Base-by-base conservation (phyloP, 495 filamentous ascomycete species). In the Neohortaea acidophila region DNA sequence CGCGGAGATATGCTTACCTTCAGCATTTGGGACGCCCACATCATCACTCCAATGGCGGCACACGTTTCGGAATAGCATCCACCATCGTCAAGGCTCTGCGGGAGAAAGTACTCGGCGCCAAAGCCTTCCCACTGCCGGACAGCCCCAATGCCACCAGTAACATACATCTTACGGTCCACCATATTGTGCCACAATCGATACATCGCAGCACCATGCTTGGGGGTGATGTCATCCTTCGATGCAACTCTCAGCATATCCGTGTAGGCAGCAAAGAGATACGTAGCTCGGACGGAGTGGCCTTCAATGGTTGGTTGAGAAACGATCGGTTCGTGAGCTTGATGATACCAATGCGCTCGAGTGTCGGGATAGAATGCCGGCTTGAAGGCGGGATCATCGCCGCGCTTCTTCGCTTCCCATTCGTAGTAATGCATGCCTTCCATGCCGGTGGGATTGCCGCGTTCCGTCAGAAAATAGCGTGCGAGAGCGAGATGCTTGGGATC, bases 61-160 rank as follows among this genome's bases (percentile, higher is more conserved):
- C 72, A 77, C 4, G 72, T 75, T 51, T 75, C 72, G 11, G 70
- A 63, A 49, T 73, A 75, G 44, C 70, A 77, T 0, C 72, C 72
- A 9, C 69, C 70, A 31, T 74, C 70, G 37, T 73, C 66, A 0
- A 64, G 69, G 2, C 65, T 57, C 14, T 69, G 65, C 4, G 68
- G 68, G 4, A 75, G 51, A 42, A 72, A 73, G 44, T 72, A 75
- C 36, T 69, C 64, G 22, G 67, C 59, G 0, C 70, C 72, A 49
- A 77, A 75, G 0, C 72, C 72, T 52, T 75, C 72, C 67, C 65
- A 75, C 49, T 75, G 68, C 36, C 63, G 60, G 33, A 72, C 64
- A 0, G 69, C 64, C 4, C 72, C 72, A 46, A 77, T 72, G 0
- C 70, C 72, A 4, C 70, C 72, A 0, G 72, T 75, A 9, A 75